Evolutionary conservation across 306 rosid genomes (phyloP).

Genomic region (Casuarina cunninghamiana): DNA sequence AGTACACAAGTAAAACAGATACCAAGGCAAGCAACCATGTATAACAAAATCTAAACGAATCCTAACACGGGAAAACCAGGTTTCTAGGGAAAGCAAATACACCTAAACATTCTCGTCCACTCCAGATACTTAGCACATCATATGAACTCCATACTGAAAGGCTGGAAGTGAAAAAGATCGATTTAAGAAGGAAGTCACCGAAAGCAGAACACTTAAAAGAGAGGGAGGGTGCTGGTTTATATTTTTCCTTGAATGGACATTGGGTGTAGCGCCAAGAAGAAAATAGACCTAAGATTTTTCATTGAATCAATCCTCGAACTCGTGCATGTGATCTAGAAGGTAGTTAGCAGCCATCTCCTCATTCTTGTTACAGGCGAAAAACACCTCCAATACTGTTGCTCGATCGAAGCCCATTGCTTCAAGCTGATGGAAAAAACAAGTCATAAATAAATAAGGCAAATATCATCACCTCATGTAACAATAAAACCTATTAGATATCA

Average conservation of each 20-base stretch:
- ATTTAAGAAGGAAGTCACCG: slow-evolving; percentile 12
- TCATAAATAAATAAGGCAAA: not conserved
- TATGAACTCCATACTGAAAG: not conserved
- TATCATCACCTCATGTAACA: not conserved
- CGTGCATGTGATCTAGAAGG: slow-evolving; percentile 85
- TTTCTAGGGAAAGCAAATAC: not conserved
- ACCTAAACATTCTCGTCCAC: not conserved
- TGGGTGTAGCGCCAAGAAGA: not conserved
- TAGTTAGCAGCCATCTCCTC: slow-evolving; percentile 96
- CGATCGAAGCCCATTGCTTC: slow-evolving; percentile 95
- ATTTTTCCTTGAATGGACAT: not conserved
- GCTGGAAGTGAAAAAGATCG: slow-evolving; percentile 16
- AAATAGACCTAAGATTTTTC: slow-evolving; percentile 10
- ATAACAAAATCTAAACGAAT: not conserved
- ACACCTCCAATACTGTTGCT: slow-evolving; percentile 80
- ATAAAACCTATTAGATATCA: not conserved
- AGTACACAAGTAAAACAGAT: not conserved
- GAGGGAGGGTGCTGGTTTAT: not conserved
- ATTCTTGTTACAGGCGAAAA: slow-evolving; percentile 84
- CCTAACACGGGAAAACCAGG: not conserved
- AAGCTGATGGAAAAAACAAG: slow-evolving; percentile 48
- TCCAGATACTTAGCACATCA: not conserved
- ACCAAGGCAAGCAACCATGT: slow-evolving; percentile 1
- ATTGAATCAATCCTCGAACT: slow-evolving; percentile 63
- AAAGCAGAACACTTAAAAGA: slow-evolving; percentile 27